A percentile compares a stretch with the other conserved stretches of the same genome.
phyloP scores from a whole-genome alignment of 2,329 filamentous ascomycete genomes.

The Chrysosporium queenslandicum region DNA sequence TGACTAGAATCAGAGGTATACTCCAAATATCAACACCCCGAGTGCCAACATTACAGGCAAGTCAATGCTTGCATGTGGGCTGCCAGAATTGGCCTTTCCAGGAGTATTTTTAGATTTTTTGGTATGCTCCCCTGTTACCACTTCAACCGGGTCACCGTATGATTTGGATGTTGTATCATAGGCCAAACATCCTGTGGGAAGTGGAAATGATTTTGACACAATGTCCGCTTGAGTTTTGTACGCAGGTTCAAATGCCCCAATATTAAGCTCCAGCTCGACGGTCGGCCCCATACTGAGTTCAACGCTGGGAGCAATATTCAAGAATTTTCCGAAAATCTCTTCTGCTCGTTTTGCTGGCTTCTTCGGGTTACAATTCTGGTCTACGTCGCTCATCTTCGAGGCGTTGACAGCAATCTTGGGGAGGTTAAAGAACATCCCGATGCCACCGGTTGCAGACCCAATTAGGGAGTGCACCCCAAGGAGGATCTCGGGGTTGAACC shows the following conservation, averaged over 20 bases:
- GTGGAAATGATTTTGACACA: constrained; percentile 14
- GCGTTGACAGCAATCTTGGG: constrained; percentile 20
- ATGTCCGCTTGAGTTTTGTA: constrained; percentile 8
- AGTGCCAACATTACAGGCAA: neutral
- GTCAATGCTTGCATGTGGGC: too few species aligned
- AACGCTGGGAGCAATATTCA: constrained; percentile 17
- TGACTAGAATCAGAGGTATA: neutral
- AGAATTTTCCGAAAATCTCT: constrained; percentile 16
- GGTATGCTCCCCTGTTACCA: neutral
- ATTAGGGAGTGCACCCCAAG: constrained; percentile 16
- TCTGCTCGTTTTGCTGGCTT: neutral
- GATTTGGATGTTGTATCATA: constrained; percentile 16
- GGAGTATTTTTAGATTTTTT: neutral
- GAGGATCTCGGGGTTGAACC: constrained; percentile 19
- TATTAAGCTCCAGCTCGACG: constrained; percentile 17
- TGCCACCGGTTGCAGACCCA: constrained; percentile 16
- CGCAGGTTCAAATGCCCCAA: constrained; percentile 2
- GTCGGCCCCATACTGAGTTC: constrained; percentile 18
- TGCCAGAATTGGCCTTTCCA: neutral
- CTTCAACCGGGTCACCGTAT: constrained; percentile 9
- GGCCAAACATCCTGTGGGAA: constrained; percentile 19
- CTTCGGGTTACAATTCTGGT: constrained; percentile 18
- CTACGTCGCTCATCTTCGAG: constrained; percentile 16
- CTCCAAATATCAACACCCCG: neutral
- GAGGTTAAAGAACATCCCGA: constrained; percentile 20